Evolutionary conservation across 768 basidiomycete species (phyloP).

Genomic region (Pulveroboletus sp.): DNA sequence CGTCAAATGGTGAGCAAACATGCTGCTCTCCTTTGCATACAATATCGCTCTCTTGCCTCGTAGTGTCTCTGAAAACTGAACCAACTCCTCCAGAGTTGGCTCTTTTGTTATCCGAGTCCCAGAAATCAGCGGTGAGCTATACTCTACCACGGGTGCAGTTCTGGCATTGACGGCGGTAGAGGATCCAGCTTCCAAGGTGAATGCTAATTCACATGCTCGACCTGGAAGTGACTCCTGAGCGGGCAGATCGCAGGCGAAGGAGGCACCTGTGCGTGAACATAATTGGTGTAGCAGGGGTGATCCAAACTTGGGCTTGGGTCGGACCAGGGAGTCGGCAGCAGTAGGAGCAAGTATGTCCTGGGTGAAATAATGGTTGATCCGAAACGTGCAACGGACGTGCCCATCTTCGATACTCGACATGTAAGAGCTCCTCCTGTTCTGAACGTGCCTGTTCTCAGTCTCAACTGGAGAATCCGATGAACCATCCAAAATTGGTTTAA

Average conservation of each 20-base stretch:
- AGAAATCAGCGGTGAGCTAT: slow-evolving; percentile 45
- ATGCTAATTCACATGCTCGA: slow-evolving; percentile 60
- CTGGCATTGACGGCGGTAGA: slow-evolving; percentile 39
- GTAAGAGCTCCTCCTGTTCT: slow-evolving; percentile 26
- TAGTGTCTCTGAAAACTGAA: slow-evolving; percentile 73
- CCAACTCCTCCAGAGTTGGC: slow-evolving; percentile 75
- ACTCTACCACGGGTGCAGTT: slow-evolving; percentile 38
- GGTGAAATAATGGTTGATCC: slow-evolving; percentile 48
- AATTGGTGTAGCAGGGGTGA: slow-evolving; percentile 57
- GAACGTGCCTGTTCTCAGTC: slow-evolving; percentile 17
- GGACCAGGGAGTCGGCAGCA: slow-evolving; percentile 12
- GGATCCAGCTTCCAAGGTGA: slow-evolving; percentile 60
- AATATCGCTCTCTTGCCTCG: slow-evolving; percentile 80
- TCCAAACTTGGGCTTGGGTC: slow-evolving; percentile 39
- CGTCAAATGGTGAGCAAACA: slow-evolving; percentile 89
- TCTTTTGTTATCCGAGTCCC: slow-evolving; percentile 56
- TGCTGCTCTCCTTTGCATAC: slow-evolving; percentile 80
- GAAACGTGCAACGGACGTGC: slow-evolving; percentile 53
- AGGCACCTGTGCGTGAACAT: slow-evolving; percentile 54
- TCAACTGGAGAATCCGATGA: slow-evolving; percentile 23
- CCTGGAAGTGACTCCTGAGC: slow-evolving; percentile 40
- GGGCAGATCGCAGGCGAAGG: slow-evolving; percentile 34
- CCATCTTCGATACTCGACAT: slow-evolving; percentile 27
- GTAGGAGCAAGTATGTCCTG: slow-evolving; percentile 11
- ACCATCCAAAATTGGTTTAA: slow-evolving; percentile 34